These are phyloP conservation scores for Forsythia suspensa DNA, from an alignment of 257 asterid genomes.

Conservation along the genomic window DNA sequence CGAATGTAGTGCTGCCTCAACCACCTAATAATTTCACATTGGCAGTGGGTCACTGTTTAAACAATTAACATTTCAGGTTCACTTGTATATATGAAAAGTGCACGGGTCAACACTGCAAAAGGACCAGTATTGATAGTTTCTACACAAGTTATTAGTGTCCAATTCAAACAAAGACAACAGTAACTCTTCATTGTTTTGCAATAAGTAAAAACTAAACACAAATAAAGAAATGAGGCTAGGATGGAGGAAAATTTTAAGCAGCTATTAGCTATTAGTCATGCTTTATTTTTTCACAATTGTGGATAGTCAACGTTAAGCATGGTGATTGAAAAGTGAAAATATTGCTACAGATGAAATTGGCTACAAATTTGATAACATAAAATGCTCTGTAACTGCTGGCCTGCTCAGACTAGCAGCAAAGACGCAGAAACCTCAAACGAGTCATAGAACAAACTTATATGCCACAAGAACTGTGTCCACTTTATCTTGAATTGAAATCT, in stretches of 20 bases:
- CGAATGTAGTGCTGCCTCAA: slow-evolving; percentile 96
- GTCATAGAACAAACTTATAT: background rate
- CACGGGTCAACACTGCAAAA: background rate
- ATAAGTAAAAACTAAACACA: background rate
- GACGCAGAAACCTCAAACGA: background rate
- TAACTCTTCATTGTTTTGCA: background rate
- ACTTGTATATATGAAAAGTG: slow-evolving; percentile 3
- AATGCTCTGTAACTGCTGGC: background rate
- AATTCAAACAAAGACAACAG: background rate
- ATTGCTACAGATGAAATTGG: background rate
- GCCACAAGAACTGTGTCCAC: background rate
- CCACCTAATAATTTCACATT: slow-evolving; percentile 63
- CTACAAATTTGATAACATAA: background rate
- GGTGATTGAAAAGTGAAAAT: background rate
- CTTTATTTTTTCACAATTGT: background rate
- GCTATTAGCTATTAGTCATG: background rate
- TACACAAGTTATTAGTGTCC: background rate
- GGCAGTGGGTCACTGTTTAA: slow-evolving; percentile 24
- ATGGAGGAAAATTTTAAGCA: background rate
- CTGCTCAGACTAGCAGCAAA: slow-evolving; percentile 1
- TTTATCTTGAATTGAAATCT: background rate
- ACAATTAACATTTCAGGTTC: slow-evolving; percentile 10
- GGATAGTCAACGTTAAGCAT: background rate
- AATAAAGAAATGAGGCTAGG: background rate
- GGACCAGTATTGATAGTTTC: background rate